Base-by-base conservation (phyloP, 2,329 filamentous ascomycete genomes). In the Xylariaceae sp. region DNA sequence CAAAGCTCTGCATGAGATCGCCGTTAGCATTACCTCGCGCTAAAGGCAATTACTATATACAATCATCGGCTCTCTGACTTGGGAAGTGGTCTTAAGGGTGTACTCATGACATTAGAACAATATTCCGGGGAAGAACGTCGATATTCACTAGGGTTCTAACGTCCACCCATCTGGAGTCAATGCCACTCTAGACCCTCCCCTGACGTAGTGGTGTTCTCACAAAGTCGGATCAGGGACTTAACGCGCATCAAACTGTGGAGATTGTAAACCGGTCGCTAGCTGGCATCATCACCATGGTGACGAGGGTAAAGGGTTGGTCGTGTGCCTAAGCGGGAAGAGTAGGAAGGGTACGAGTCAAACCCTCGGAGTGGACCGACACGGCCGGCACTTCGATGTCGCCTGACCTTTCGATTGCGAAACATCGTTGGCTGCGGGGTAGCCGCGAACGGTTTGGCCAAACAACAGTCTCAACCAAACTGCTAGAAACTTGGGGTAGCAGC, bases 361-460 rank as follows among this genome's bases (percentile, higher is more conserved):
- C 42, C 45, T 47, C 45, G 45, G 7, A 28, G 22, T 28, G 22
- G 22, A 28, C 22, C 22, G 7, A 28, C 22, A 28, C 42, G 34
- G 40, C 16, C 34, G 53, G 46, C 53, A 56, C 47, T 54, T 51
- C 36, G 31, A 55, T 43, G 56, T 56, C 54, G 49, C 31, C 50
- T 57, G 54, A 58, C 56, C 47, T 13, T 33, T n/a, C n/a, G 6
- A 43, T 40, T 45, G 48, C 39, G 42, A 17, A 38, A 51, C 46
- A 43, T 54, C 31, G 48, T 54, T 58, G 56, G 56, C 34, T 58
- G 56, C 53, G 56, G 56, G 56, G 56, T 58, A 58, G 51, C 39
- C 42, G 42, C 42, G 42, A 55, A 46, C 42, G 33, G 44, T 51
- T 48, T 47, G 47, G 40, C 28, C 28, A 14, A 50, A 45, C 41